Evolutionary conservation across 2,329 filamentous ascomycete species (phyloP), one percentile per base, ranked within the genome.

Genomic region (Ascochyta pisi): DNA sequence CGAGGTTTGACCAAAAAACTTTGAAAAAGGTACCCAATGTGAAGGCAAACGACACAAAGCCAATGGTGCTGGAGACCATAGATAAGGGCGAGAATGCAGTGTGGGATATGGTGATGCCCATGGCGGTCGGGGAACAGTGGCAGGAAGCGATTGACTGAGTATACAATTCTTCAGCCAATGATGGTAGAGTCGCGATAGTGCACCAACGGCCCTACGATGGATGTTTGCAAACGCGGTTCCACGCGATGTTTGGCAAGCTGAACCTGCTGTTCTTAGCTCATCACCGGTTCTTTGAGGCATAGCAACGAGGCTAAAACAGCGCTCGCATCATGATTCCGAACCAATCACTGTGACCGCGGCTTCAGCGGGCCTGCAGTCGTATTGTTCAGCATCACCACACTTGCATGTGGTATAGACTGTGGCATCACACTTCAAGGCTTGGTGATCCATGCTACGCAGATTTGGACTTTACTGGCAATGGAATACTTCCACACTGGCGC

Each of bases 11-110:
- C 77, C 75, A 79, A 47, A 78, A 70, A 7, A 79, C 75, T 44
- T 73, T 69, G 24, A 79, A 44, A 60, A 78, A 74, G 15, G 77
- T 80, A n/a, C 65, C 70, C 16, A 79, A 54, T 0, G 78, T 80
- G 66, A 79, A 78, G 29, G 73, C 74, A 45, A 79, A 79, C 34
- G 71, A 75, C 26, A 79, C 67, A 55, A 79, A 75, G 44, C 77
- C 77, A 27, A 79, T 76, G 29, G 75, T 64, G 29, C 63, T 73
- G 23, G 66, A 72, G 26, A 70, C 65, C 22, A 79, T 43, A 12
- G 72, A 73, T 26, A 79, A 58, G 3, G 76, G 74, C 3, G 73
- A 62, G 23, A 74, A 66, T 3, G 62, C 62, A 8, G 54, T 51
- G 35, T 68, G 61, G 3, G 65, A 67, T 23, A 67, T 40, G 13